Evolutionary conservation across 2,329 filamentous ascomycete species (phyloP).

Genomic region (Neonectria faginata): DNA sequence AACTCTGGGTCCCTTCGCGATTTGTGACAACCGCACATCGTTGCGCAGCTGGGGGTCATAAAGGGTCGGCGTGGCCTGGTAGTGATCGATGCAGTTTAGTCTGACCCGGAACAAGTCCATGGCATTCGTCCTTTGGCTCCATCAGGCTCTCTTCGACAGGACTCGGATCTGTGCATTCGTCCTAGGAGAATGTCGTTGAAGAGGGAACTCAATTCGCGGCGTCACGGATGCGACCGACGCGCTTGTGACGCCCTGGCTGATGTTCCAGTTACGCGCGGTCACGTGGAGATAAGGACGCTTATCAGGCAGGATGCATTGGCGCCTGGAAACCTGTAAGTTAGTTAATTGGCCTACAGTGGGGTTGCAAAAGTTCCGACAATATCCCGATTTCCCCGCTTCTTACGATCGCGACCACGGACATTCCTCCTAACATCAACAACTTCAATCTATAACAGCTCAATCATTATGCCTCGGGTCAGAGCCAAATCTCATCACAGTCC

Average conservation of each 20-base stretch:
- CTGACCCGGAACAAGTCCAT: slow-evolving; percentile 85
- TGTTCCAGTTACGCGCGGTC: slow-evolving; percentile 38
- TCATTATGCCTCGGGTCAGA: no score
- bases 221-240: slow-evolving; percentile 7
- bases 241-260: slow-evolving; percentile 8
- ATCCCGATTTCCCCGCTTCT: no score
- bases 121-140: slow-evolving; percentile 36
- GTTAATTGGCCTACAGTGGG: no score
- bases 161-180: background rate
- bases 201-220: background rate
- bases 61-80: slow-evolving; percentile 81
- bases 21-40: slow-evolving; percentile 68
- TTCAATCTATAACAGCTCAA: no score
- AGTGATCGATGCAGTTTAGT: slow-evolving; percentile 96
- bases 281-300: slow-evolving; percentile 43
- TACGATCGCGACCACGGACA: no score
- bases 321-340: no score
- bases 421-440: no score
- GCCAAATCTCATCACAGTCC: no score
- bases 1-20: slow-evolving; percentile 75
- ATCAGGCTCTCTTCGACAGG: slow-evolving; percentile 28
- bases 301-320: background rate
- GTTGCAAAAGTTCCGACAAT: no score
- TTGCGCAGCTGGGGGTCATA: slow-evolving; percentile 84
- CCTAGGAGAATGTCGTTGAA: background rate